Percentiles rank a stretch among this genome's conserved stretches.
phyloP scores from a whole-genome alignment of 805 yeast species.

The Komagataella pseudopastoris region DNA sequence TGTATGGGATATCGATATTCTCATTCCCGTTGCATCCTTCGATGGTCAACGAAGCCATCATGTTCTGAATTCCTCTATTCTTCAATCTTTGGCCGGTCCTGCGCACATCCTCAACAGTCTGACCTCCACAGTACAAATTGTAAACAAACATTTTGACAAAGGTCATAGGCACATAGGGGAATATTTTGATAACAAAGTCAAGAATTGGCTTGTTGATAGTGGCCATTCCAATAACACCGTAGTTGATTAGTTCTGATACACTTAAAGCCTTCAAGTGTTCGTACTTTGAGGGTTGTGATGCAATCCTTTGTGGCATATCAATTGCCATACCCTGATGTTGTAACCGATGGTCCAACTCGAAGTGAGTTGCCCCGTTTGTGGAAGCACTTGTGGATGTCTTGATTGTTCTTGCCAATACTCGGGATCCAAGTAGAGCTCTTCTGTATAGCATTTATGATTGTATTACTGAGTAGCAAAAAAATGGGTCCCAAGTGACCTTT shows the following conservation, averaged over 20 bases:
- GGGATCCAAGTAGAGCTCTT: neutral
- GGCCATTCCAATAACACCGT: constrained; percentile 55
- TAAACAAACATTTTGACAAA: constrained; percentile 63
- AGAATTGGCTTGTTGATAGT: constrained; percentile 53
- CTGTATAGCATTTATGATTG: neutral
- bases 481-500: neutral
- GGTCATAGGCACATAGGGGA: constrained; percentile 66
- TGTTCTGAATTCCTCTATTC: constrained; percentile 71
- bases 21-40: constrained; percentile 82
- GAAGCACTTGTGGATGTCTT: neutral
- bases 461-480: neutral
- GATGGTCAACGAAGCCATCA: constrained; percentile 90
- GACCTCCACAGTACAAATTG: constrained; percentile 87
- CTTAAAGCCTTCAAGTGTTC: constrained; percentile 39
- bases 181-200: constrained; percentile 44
- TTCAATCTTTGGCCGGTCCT: constrained; percentile 56
- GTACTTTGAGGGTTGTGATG: neutral
- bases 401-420: neutral
- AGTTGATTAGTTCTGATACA: constrained; percentile 43
- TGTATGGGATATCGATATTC: constrained; percentile 38
- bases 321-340: neutral
- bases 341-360: neutral
- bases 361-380: neutral
- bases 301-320: neutral
- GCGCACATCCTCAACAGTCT: constrained; percentile 53